Evolutionary conservation across 148 eudicot species (phyloP), one percentile per base, ranked within the genome.

Genomic region (Diospyros lotus): DNA sequence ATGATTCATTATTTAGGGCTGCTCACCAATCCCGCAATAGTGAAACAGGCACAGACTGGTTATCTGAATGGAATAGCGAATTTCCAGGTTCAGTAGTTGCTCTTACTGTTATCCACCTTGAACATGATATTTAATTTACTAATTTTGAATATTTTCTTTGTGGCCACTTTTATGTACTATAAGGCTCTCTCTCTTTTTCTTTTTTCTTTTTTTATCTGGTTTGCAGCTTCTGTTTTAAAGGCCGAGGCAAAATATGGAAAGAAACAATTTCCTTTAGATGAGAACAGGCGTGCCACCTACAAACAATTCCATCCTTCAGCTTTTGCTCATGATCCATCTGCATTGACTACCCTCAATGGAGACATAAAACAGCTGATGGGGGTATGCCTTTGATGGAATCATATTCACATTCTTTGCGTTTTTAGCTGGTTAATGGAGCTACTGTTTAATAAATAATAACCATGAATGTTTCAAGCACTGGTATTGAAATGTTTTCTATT

Each of bases 251-350:
- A 87, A 80, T 69, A 84, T 82, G 89, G 91, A 48, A 91, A 89
- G 72, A 89, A 77, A 78, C 86, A 84, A 45, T 80, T 77, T 71
- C 72, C 58, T 8, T 73, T 77, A 18, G 95, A 94, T 60, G 94
- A 89, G 71, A 87, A 82, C 75, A 91, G 86, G 87, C 97, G 98
- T 70, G 87, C 80, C 59, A 84, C 93, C 10, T 94, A 91, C 81
- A 80, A 77, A 79, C 81, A 82, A 51, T 82, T 74, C 54, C 80
- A 75, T 67, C 85, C 83, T 58, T 59, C 71, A 55, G 58, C 80
- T 81, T 75, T 76, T 46, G 81, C 69, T 64, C 79, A 74, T 64
- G 86, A 83, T 64, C 58, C 78, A n/a, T 81, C 89, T 51, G 72
- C 78, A 43, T 79, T 87, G 56, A 73, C 80, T 58, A 77, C 82